These are phyloP conservation scores for Inga oerstediana DNA, from an alignment of 306 rosid species.

Conservation along the genomic window DNA sequence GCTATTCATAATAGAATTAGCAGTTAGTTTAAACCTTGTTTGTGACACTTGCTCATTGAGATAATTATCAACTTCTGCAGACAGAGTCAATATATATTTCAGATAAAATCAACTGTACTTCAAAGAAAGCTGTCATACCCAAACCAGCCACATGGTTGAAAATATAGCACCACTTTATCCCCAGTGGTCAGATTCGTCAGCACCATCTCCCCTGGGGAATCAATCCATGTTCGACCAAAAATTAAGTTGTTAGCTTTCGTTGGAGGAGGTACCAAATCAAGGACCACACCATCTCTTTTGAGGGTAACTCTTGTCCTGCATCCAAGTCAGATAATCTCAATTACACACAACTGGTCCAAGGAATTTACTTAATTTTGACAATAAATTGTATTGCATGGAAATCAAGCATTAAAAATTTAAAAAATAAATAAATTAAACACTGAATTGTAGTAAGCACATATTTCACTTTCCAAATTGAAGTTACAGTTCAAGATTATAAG, in stretches of 20 bases:
- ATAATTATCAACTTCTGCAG: not conserved
- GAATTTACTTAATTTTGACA: slow-evolving; percentile 17
- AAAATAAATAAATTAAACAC: slow-evolving; percentile 7
- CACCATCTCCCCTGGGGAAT: slow-evolving; percentile 73
- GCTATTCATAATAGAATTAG: not conserved
- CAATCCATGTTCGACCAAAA: slow-evolving; percentile 78
- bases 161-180: slow-evolving; percentile 72
- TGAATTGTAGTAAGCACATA: slow-evolving; percentile 13
- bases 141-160: slow-evolving; percentile 85
- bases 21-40: not conserved
- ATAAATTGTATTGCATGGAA: not conserved
- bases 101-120: not conserved
- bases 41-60: not conserved
- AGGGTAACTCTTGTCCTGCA: slow-evolving; percentile 90
- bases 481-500: not conserved
- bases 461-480: not conserved
- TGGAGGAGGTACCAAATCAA: slow-evolving; percentile 77
- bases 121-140: slow-evolving; percentile 47
- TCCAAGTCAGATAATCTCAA: slow-evolving; percentile 24
- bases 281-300: slow-evolving; percentile 62
- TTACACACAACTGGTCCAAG: not conserved
- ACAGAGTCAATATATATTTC: not conserved
- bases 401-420: slow-evolving; percentile 3
- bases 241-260: slow-evolving; percentile 73
- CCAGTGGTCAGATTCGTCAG: slow-evolving; percentile 68